Conservation (phyloP, 164 flowering plant species). For the Kingdonia uniflora region DNA sequence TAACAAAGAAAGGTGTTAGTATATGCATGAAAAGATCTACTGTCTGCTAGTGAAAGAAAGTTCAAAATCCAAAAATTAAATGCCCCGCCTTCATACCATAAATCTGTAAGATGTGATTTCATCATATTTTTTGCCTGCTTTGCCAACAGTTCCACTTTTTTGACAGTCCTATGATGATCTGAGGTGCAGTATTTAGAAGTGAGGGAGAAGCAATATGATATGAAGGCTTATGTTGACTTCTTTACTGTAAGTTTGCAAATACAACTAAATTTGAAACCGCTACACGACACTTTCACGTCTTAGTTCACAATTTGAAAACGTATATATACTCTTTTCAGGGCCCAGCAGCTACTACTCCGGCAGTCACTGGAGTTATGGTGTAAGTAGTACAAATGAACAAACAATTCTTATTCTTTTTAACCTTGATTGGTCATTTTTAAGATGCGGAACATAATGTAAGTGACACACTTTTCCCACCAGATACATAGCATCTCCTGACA, state of each 20-base stretch:
- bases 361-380: slow-evolving; percentile 71
- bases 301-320: not conserved
- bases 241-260: slow-evolving; percentile 54
- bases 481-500: slow-evolving; percentile 80
- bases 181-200: slow-evolving; percentile 72
- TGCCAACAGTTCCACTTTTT: not conserved
- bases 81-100: not conserved
- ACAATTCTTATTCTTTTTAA: not conserved
- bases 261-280: not conserved
- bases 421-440: too few relatives aligned
- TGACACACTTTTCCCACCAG: slow-evolving; percentile 21
- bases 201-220: slow-evolving; percentile 93
- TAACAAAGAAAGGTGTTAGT: too few relatives aligned
- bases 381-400: slow-evolving; percentile 32
- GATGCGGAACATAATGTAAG: not conserved
- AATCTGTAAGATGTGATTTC: not conserved
- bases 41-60: too few relatives aligned
- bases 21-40: not conserved
- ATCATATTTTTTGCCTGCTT: not conserved
- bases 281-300: not conserved
- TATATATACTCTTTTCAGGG: slow-evolving; percentile 36
- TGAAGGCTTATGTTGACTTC: slow-evolving; percentile 66
- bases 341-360: slow-evolving; percentile 35
- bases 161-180: slow-evolving; percentile 7
- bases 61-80: too few relatives aligned